Evolutionary conservation across 2,329 filamentous ascomycete genomes (phyloP).

Genomic region (Stachybotrys elegans): DNA sequence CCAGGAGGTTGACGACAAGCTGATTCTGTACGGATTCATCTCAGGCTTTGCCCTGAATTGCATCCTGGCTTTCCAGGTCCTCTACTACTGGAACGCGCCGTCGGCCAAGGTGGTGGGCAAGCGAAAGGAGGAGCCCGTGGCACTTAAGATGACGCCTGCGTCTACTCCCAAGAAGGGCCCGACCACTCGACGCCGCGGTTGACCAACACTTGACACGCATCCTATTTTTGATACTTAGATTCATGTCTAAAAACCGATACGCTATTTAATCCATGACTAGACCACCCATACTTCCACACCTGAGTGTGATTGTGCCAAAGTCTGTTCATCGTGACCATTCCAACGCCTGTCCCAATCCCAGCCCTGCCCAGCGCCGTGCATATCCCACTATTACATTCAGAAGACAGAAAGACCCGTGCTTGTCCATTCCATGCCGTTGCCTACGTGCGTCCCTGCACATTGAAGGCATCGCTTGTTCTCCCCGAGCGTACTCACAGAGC

Average conservation of each 20-base stretch:
- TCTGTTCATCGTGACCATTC: not conserved
- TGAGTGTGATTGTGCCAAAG: too few species aligned
- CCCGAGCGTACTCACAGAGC: constrained; percentile 54
- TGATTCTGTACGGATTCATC: constrained; percentile 92
- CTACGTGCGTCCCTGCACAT: constrained; percentile 39
- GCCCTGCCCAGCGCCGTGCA: not conserved
- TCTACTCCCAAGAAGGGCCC: constrained; percentile 34
- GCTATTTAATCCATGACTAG: too few species aligned
- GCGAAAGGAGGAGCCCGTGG: constrained; percentile 26
- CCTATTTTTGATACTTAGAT: too few species aligned
- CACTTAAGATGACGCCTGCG: constrained; percentile 17
- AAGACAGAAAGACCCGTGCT: constrained; percentile 14
- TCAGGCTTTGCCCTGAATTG: constrained; percentile 87
- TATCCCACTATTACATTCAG: constrained; percentile 6
- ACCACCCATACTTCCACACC: too few species aligned
- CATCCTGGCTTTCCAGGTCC: constrained; percentile 82
- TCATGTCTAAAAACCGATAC: too few species aligned
- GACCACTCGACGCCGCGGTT: constrained; percentile 39
- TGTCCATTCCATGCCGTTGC: constrained; percentile 14
- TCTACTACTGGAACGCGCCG: constrained; percentile 89
- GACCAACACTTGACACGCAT: too few species aligned
- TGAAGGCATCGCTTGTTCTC: constrained; percentile 46
- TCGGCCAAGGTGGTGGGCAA: constrained; percentile 41
- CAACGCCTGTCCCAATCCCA: constrained; percentile 6
- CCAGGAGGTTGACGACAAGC: constrained; percentile 93